phyloP scores from a whole-genome alignment of 2,329 filamentous ascomycete species.

The Ophiostoma sp. region DNA sequence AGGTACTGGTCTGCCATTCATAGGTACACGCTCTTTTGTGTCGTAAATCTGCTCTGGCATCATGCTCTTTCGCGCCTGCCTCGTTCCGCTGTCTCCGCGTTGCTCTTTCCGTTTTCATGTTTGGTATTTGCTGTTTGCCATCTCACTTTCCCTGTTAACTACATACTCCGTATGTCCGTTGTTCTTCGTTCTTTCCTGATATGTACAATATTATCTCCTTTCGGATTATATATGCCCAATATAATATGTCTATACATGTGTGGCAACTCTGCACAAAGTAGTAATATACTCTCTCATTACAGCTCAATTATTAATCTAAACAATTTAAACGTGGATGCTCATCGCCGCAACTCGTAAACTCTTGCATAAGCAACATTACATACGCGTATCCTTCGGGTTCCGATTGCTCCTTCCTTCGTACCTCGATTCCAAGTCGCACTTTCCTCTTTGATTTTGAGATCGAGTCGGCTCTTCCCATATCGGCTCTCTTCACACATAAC shows the following conservation, averaged over 20 bases:
- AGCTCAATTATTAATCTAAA: neutral
- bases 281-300: too few relatives aligned
- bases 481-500: neutral
- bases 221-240: neutral
- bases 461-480: neutral
- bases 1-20: constrained; percentile 15
- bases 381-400: neutral
- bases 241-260: neutral
- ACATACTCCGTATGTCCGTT: too few relatives aligned
- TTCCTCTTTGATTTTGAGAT: neutral
- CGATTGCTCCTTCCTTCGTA: neutral
- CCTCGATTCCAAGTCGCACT: neutral
- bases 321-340: neutral
- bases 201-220: neutral
- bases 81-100: constrained; percentile 20
- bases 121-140: neutral
- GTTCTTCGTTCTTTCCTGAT: neutral
- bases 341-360: neutral
- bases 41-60: neutral
- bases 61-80: constrained; percentile 16
- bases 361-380: neutral
- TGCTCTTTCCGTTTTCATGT: neutral
- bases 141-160: neutral
- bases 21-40: neutral
- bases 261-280: neutral